phyloP scores from a whole-genome alignment of 495 filamentous ascomycete species.

The Annulohypoxylon nitens region DNA sequence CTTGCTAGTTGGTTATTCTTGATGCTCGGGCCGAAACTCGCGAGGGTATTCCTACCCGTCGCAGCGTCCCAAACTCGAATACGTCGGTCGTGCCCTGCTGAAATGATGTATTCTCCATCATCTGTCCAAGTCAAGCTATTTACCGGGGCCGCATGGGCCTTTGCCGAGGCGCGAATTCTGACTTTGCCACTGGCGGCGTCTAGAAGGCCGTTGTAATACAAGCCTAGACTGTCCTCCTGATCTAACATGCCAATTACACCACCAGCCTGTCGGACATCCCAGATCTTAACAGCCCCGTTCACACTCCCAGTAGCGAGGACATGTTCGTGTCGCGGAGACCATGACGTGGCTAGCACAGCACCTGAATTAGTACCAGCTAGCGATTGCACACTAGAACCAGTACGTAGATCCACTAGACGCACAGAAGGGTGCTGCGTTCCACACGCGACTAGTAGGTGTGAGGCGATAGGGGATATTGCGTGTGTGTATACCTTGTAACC shows the following conservation, averaged over 20 bases:
- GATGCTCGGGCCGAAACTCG: constrained; percentile 83
- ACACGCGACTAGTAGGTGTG: constrained; percentile 82
- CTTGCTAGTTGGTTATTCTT: constrained; percentile 76
- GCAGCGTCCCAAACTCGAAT: constrained; percentile 87
- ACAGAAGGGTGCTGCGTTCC: constrained; percentile 84
- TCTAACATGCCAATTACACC: constrained; percentile 80
- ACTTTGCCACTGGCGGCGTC: constrained; percentile 50
- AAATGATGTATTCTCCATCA: constrained; percentile 78
- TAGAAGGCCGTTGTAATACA: constrained; percentile 51
- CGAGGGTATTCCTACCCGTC: constrained; percentile 84
- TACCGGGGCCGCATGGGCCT: constrained; percentile 81
- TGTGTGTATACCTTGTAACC: constrained; percentile 80
- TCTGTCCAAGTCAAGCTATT: constrained; percentile 89
- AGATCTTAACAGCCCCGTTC: constrained; percentile 84
- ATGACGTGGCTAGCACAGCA: constrained; percentile 78
- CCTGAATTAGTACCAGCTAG: constrained; percentile 74
- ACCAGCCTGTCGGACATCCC: constrained; percentile 83
- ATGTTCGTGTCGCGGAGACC: constrained; percentile 83
- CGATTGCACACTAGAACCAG: constrained; percentile 80
- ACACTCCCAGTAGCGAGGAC: constrained; percentile 81
- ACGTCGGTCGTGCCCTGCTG: constrained; percentile 81
- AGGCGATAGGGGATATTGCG: constrained; percentile 77
- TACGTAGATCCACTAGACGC: constrained; percentile 83
- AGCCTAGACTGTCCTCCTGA: constrained; percentile 81
- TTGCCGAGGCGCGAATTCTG: constrained; percentile 60